Conservation (phyloP, 805 yeast species). For the Wickerhamiella nectarea region DNA sequence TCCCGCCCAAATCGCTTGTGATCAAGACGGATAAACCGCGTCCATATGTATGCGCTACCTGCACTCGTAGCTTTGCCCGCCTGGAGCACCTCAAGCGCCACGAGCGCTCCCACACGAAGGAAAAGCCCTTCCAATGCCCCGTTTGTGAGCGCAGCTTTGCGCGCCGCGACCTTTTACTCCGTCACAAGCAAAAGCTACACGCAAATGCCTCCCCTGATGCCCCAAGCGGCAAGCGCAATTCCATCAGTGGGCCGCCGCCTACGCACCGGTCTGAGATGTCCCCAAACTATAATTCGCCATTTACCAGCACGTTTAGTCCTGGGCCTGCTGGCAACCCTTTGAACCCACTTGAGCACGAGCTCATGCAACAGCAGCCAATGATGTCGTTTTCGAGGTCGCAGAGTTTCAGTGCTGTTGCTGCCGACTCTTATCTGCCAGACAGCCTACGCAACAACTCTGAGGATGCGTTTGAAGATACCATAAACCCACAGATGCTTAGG, state of each 20-base stretch:
- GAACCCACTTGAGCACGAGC: constrained; percentile 18
- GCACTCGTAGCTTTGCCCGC: constrained; percentile 92
- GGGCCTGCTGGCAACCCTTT: constrained; percentile 2
- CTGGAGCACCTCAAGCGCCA: constrained; percentile 89
- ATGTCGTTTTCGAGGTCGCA: constrained; percentile 13
- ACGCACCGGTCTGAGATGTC: background rate
- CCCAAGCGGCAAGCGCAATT: constrained; percentile 7
- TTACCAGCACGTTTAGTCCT: constrained; percentile 4
- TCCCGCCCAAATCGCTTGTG: constrained; percentile 71
- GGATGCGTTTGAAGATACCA: constrained; percentile 24
- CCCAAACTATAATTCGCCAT: background rate
- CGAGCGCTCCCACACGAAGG: constrained; percentile 87
- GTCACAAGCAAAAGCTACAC: constrained; percentile 93
- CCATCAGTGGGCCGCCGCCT: constrained; percentile 5
- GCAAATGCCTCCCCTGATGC: constrained; percentile 14
- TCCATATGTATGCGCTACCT: constrained; percentile 78
- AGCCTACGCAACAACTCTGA: constrained; percentile 22
- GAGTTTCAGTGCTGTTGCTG: constrained; percentile 54
- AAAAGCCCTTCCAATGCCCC: constrained; percentile 91
- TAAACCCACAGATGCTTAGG: constrained; percentile 7
- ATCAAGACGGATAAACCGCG: constrained; percentile 88
- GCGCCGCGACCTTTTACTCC: constrained; percentile 50
- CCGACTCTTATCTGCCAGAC: constrained; percentile 39
- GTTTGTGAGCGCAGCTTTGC: constrained; percentile 96
- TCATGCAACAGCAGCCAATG: constrained; percentile 10